A percentile compares a stretch with the other conserved stretches of the same genome.
phyloP scores from a whole-genome alignment of 345 rosid species.

The Syzygium grande region DNA sequence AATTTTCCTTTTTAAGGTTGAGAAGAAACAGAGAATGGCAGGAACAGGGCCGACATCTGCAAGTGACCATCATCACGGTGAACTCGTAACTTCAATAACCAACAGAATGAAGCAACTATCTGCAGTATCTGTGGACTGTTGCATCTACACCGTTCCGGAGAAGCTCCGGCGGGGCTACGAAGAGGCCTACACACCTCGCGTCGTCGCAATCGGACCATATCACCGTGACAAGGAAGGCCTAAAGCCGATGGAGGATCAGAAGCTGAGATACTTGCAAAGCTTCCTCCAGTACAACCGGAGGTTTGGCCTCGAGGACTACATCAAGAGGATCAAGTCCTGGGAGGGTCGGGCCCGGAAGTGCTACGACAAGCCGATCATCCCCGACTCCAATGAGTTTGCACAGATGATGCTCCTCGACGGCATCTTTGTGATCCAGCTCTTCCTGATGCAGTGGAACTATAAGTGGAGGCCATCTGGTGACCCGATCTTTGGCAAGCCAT shows the following conservation, averaged over 20 bases:
- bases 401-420: constrained; percentile 11
- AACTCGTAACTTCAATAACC: too few relatives aligned
- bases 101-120: too few relatives aligned
- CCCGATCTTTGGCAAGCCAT: background rate
- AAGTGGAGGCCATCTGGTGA: background rate
- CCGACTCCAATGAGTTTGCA: background rate
- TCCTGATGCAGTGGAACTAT: background rate
- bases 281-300: background rate
- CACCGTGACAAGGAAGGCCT: background rate
- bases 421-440: constrained; percentile 1
- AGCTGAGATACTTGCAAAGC: background rate
- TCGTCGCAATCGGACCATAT: constrained; percentile 11
- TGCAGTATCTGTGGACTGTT: background rate
- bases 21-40: too few relatives aligned
- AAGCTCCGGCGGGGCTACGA: background rate
- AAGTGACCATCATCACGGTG: too few relatives aligned
- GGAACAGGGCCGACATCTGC: too few relatives aligned
- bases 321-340: background rate
- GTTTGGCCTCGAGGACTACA: background rate
- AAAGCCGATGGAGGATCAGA: constrained; percentile 9
- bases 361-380: background rate
- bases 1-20: too few relatives aligned
- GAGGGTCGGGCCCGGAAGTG: background rate
- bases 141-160: background rate
- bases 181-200: background rate